These are phyloP conservation scores for Aschersonia sp. DNA, from an alignment of 2,329 filamentous ascomycete species.

Conservation along the genomic window DNA sequence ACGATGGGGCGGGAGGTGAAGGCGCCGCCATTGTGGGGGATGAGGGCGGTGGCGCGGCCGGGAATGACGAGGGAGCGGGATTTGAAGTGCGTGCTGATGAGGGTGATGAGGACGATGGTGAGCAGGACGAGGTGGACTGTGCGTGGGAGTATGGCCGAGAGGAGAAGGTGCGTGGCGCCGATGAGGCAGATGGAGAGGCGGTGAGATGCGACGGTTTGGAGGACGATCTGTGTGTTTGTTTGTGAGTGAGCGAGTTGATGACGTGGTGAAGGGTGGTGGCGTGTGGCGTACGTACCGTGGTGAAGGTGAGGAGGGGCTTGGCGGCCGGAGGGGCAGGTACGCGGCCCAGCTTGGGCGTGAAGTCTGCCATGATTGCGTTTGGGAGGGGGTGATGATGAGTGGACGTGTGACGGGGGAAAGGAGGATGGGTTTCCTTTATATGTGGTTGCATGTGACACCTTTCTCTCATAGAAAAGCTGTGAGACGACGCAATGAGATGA, in stretches of 20 bases:
- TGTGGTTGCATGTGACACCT: too few relatives aligned
- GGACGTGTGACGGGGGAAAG: too few relatives aligned
- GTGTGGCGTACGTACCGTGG: slow-evolving; percentile 8
- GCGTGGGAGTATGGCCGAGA: slow-evolving; percentile 17
- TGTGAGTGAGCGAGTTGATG: too few relatives aligned
- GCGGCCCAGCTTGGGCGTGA: slow-evolving; percentile 10
- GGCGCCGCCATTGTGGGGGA: slow-evolving; percentile 10
- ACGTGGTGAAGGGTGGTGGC: too few relatives aligned
- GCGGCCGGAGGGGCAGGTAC: slow-evolving; percentile 1
- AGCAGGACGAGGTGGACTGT: slow-evolving; percentile 17
- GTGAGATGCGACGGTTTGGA: slow-evolving; percentile 19
- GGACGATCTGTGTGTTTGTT: neutral
- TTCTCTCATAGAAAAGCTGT: too few relatives aligned
- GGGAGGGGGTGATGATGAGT: neutral
- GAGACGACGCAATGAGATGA: too few relatives aligned
- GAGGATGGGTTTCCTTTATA: too few relatives aligned
- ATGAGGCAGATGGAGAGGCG: slow-evolving; percentile 18
- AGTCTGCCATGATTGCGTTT: slow-evolving; percentile 5
- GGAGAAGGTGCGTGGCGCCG: slow-evolving; percentile 17
- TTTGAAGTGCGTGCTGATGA: too few relatives aligned
- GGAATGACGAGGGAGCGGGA: slow-evolving; percentile 9
- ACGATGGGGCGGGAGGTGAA: slow-evolving; percentile 16
- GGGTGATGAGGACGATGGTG: slow-evolving; percentile 8
- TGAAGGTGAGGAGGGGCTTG: slow-evolving; percentile 5
- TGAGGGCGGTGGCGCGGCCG: slow-evolving; percentile 18